Evolutionary conservation across 768 basidiomycete species (phyloP), one percentile per base, ranked within the genome.

Genomic region (Naganishia randhawae): DNA sequence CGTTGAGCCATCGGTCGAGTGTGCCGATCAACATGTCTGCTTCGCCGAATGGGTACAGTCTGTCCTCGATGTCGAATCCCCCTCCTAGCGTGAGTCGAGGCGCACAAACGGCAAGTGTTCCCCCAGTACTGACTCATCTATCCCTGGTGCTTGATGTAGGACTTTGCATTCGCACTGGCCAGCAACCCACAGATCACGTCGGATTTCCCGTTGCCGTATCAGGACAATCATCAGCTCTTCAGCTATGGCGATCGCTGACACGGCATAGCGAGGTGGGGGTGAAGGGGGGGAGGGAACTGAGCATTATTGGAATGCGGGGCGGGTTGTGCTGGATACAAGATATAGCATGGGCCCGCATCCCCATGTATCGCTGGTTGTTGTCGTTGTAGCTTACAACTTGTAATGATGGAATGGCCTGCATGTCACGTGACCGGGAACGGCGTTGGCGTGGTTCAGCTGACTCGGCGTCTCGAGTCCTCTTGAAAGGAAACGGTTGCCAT

Each of bases 161-260:
- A 61, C n/a, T 61, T 61, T 19, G 57, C 57, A 35, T 61, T 61
- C 39, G 57, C 57, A 4, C n/a, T 61, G 22, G 57, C 57, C 7
- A 61, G 41, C 25, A 61, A 25, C n/a, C 57, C 37, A 39, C 57
- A 61, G 25, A 25, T 61, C 13, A 61, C 57, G 57, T 27, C 37
- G 6, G 57, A 61, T 25, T 61, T 61, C 16, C 57, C 33, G 27
- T 42, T 61, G 25, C 37, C 57, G 22, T 61, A 61, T 39, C 57
- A 61, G 57, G 57, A 61, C n/a, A 39, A 61, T 39, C 57, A 61
- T 41, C 57, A 61, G 57, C 57, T 61, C 16, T 61, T 61, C 33
- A 61, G 37, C 33, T 61, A 61, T 39, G 57, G 57, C 6, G 57
- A 61, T 14, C 57, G 57, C 11, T 61, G 37, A 41, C 37, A 19